Conservation (phyloP, 140 eudicot species). For the Anethum foeniculum region DNA sequence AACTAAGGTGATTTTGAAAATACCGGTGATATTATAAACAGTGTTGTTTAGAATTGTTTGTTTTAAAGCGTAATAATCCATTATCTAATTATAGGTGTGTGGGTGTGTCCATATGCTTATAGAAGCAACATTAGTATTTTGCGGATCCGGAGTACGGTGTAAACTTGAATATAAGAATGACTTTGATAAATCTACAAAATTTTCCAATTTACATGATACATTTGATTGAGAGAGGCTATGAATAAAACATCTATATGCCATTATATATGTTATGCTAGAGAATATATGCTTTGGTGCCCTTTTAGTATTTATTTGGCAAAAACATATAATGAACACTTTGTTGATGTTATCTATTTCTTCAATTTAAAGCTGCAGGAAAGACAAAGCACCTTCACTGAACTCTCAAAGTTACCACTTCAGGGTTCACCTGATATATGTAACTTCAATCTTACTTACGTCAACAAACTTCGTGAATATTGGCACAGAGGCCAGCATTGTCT, state of each 20-base stretch:
- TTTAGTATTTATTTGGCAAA: background rate
- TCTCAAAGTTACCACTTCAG: constrained; percentile 22
- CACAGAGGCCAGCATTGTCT: constrained; percentile 29
- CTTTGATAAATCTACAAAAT: background rate
- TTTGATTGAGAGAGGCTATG: background rate
- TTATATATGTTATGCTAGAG: background rate
- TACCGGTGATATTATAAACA: background rate
- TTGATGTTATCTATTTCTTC: background rate
- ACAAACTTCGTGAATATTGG: constrained; percentile 32
- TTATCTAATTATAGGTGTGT: background rate
- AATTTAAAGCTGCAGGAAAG: constrained; percentile 16
- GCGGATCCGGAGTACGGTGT: background rate
- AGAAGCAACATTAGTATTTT: background rate
- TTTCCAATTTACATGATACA: background rate
- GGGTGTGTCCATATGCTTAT: background rate
- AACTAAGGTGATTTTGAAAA: constrained; percentile 7
- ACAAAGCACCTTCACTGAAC: constrained; percentile 1
- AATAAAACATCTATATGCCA: background rate
- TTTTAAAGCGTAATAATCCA: background rate
- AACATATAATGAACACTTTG: background rate
- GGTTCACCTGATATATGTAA: constrained; percentile 16
- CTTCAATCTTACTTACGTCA: constrained; percentile 29
- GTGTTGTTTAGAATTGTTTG: background rate
- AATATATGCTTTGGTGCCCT: background rate
- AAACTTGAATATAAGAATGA: background rate